Evolutionary conservation across 495 filamentous ascomycete genomes (phyloP).

Genomic region (Barbatosphaeria neglecta): DNA sequence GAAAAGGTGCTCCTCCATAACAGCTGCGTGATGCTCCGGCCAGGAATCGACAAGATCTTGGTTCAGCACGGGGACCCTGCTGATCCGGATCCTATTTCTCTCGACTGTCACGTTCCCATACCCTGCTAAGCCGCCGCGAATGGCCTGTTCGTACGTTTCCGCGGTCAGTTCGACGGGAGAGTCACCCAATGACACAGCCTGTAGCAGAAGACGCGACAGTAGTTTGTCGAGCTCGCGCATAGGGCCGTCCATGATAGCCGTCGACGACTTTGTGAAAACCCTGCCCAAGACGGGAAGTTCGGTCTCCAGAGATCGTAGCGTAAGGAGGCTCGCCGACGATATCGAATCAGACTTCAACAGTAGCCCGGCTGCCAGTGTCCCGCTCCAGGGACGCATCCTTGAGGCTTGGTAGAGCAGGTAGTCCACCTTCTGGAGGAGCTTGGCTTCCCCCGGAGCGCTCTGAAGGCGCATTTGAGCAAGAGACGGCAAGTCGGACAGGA

Average conservation of each 20-base stretch:
- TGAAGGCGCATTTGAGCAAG: constrained; percentile 30
- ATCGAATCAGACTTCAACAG: constrained; percentile 44
- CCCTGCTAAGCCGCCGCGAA: too few relatives aligned
- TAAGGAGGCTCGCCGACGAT: constrained; percentile 42
- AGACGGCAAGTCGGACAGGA: constrained; percentile 36
- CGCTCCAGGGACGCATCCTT: constrained; percentile 34
- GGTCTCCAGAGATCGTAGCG: constrained; percentile 51
- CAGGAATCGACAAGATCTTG: constrained; percentile 3
- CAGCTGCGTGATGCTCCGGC: constrained; percentile 11
- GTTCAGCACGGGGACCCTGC: too few relatives aligned
- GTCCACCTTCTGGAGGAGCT: constrained; percentile 28
- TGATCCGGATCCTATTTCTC: too few relatives aligned
- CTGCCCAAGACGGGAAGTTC: constrained; percentile 53
- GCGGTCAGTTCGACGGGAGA: constrained; percentile 7
- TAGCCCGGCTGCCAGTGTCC: constrained; percentile 42
- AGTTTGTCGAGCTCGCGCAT: constrained; percentile 32
- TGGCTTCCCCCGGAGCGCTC: constrained; percentile 21
- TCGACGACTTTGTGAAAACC: constrained; percentile 34
- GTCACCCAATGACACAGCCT: constrained; percentile 33
- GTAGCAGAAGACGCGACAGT: constrained; percentile 35
- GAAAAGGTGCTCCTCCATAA: constrained; percentile 27
- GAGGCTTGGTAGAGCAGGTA: constrained; percentile 25
- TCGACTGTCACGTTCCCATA: too few relatives aligned
- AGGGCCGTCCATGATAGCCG: constrained; percentile 35
- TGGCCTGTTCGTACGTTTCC: too few relatives aligned